Conservation (phyloP, 2,329 filamentous ascomycete genomes). For the Aureobasidium sp. region DNA sequence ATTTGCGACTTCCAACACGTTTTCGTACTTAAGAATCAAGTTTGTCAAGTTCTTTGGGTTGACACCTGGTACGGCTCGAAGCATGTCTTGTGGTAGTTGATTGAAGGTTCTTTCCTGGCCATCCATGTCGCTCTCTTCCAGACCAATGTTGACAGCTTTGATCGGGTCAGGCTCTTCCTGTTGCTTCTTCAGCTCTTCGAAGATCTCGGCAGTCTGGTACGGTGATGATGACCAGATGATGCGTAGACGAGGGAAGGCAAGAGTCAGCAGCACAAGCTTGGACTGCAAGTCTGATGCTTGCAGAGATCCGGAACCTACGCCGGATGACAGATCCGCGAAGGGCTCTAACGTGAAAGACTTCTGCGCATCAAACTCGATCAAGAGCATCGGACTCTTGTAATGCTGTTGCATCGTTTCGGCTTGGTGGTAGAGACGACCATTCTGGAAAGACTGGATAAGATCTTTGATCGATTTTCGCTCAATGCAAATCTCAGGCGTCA, state of each 20-base stretch:
- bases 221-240: slow-evolving; percentile 92
- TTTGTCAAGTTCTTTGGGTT: slow-evolving; percentile 68
- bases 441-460: slow-evolving; percentile 82
- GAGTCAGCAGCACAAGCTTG: slow-evolving; percentile 82
- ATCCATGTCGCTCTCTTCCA: slow-evolving; percentile 50
- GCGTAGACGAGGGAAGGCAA: slow-evolving; percentile 81
- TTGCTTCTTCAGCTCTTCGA: slow-evolving; percentile 83
- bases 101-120: slow-evolving; percentile 62
- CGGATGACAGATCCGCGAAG: slow-evolving; percentile 45
- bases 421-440: slow-evolving; percentile 86
- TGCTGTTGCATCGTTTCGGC: slow-evolving; percentile 90
- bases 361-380: slow-evolving; percentile 97
- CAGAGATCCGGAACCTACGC: slow-evolving; percentile 53
- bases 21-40: slow-evolving; percentile 64
- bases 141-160: slow-evolving; percentile 71
- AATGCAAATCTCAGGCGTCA: slow-evolving; percentile 83
- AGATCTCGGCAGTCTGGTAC: slow-evolving; percentile 96
- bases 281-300: slow-evolving; percentile 72
- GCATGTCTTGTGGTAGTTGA: slow-evolving; percentile 81
- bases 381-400: slow-evolving; percentile 80
- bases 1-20: slow-evolving; percentile 75
- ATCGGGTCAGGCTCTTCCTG: slow-evolving; percentile 86
- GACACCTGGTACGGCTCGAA: slow-evolving; percentile 75
- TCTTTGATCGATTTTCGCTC: slow-evolving; percentile 92
- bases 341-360: slow-evolving; percentile 86